Conservation (phyloP, 257 asterid species). For the Fraxinus cuspidata region DNA sequence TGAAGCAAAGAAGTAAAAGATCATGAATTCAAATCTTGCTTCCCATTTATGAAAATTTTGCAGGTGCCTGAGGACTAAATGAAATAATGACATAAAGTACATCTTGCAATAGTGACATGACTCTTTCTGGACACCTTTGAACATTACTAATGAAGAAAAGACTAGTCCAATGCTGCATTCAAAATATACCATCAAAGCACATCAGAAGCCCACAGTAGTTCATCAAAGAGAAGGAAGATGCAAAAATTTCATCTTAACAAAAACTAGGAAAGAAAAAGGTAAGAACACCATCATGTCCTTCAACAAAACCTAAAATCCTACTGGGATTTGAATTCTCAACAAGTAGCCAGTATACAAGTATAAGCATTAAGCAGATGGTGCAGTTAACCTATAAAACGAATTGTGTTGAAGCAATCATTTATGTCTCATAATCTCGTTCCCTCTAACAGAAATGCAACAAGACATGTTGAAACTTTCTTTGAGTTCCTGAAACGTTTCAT, state of each 20-base stretch:
- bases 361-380: neutral
- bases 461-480: too few relatives aligned
- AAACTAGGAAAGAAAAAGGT: neutral
- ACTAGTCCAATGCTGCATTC: neutral
- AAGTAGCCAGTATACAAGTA: neutral
- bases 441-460: too few relatives aligned
- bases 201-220: too few relatives aligned
- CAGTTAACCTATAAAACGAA: neutral
- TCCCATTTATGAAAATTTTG: neutral
- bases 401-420: too few relatives aligned
- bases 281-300: neutral
- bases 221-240: neutral
- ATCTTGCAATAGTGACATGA: neutral
- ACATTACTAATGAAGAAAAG: neutral
- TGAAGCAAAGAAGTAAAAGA: too few relatives aligned
- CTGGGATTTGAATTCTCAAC: conserved; percentile 1
- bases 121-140: neutral
- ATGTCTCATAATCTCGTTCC: too few relatives aligned
- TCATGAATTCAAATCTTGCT: neutral
- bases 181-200: neutral
- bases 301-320: neutral
- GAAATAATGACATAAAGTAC: neutral
- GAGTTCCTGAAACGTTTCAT: too few relatives aligned
- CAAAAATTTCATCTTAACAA: neutral
- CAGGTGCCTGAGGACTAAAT: too few relatives aligned